These are phyloP conservation scores for Colletotrichum sp. DNA, from an alignment of 2,329 filamentous ascomycete genomes.

Conservation along the genomic window DNA sequence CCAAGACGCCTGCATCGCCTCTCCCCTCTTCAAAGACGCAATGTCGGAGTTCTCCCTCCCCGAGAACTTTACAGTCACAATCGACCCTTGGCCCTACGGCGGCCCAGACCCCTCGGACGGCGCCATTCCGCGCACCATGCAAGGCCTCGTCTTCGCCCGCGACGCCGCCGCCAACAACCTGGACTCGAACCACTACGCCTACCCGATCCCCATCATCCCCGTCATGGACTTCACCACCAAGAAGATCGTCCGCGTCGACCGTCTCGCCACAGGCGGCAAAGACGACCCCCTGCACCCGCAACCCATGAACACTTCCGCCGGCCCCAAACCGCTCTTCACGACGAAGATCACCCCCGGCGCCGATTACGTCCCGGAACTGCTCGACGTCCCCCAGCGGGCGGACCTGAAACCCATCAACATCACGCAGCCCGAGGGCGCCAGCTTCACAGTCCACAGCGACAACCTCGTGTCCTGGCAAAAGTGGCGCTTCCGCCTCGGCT, in stretches of 20 bases:
- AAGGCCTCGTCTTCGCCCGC: constrained; percentile 55
- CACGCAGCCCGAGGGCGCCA: constrained; percentile 71
- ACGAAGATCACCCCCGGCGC: constrained; percentile 34
- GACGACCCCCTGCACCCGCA: constrained; percentile 48
- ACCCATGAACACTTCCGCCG: constrained; percentile 31
- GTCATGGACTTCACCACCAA: constrained; percentile 63
- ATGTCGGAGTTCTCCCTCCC: constrained; percentile 52
- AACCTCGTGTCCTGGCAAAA: constrained; percentile 66
- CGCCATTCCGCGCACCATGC: constrained; percentile 48
- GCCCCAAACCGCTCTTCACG: constrained; percentile 51
- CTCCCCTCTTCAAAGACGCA: constrained; percentile 50
- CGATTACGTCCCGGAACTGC: constrained; percentile 57
- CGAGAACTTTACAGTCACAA: constrained; percentile 45
- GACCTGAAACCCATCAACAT: constrained; percentile 75
- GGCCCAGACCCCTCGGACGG: constrained; percentile 42
- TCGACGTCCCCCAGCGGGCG: constrained; percentile 49
- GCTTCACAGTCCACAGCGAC: constrained; percentile 61
- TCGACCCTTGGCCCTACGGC: constrained; percentile 72
- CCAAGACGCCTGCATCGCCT: constrained; percentile 44
- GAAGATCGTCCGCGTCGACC: constrained; percentile 61
- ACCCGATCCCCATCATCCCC: constrained; percentile 63
- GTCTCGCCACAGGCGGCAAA: constrained; percentile 53
- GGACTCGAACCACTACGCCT: constrained; percentile 68
- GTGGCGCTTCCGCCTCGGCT: constrained; percentile 73
- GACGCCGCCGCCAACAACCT: constrained; percentile 46